Evolutionary conservation across 306 rosid genomes (phyloP), one percentile per base, ranked within the genome.

Genomic region (Cajanus cajan): DNA sequence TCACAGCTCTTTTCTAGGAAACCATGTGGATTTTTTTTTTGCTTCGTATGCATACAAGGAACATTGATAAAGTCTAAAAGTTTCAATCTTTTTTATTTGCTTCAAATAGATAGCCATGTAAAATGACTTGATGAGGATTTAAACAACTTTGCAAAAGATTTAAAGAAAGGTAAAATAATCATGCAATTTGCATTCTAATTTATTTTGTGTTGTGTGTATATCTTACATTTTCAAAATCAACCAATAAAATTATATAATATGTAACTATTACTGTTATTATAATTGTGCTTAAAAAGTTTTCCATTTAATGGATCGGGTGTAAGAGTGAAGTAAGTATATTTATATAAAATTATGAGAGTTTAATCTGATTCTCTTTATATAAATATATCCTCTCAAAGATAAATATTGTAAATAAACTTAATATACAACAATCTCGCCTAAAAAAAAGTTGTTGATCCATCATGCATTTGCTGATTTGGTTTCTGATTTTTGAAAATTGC

Each of bases 71-170:
- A 80, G 52, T 45, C 83, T 71, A 81, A 68, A 62, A 61, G 73
- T 71, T 71, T 40, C 80, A 81, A 74, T 84, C 36, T 64, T 80
- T 15, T 82, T 79, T 80, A 24, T 86, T 79, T 84, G 78, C 73
- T 76, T 81, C 88, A 95, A 98, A 92, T 95, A 85, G 98, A 95
- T 78, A 89, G 98, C 84, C 98, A 95, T 79, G 76, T 95, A 40
- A 95, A 95, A 89, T 87, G 98, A 58, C 98, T 95, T 68, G 98
- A 95, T 72, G 97, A 93, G 88, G 99, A 95, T 87, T 86, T 95
- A 81, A 87, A 83, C 87, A 86, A 93, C 87, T 95, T 93, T 79
- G 94, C 93, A 0, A 97, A 95, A 82, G 98, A 95, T 86, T 87
- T 95, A 80, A 95, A 95, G 88, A 98, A 92, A 90, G 98, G 98